Evolutionary conservation across 2,329 filamentous ascomycete genomes (phyloP), one percentile per base, ranked within the genome.

Genomic region (Fusarium circinatum): DNA sequence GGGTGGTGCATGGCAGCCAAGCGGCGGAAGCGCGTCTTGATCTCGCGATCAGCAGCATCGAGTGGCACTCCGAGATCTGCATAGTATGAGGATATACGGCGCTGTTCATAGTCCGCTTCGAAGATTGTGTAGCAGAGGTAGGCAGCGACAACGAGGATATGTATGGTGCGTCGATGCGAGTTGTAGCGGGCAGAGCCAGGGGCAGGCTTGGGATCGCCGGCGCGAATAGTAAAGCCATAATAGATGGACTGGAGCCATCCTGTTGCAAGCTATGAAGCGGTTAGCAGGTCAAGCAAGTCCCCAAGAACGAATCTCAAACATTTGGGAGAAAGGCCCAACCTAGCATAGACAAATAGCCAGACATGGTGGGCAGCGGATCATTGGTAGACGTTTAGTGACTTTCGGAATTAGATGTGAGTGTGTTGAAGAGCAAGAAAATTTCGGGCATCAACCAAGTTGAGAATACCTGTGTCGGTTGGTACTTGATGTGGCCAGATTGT

Each of bases 91-190:
- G 92, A 91, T 3, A 87, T 85, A 49, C 88, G 85, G 71, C 90
- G 92, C 34, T 98, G 87, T 72, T 94, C 91, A 85, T 93, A 91
- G 86, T 97, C 94, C 78, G 94, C 93, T 84, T 98, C 96, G 85
- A 95, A 96, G 78, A 98, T 90, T 52, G 95, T 98, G 86, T 98
- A 98, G 74, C 92, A 84, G 42, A 98, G 93, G 84, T 98, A 99
- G 69, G 89, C 84, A 55, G 92, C 86, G 57, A 98, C 92, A 78
- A 98, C 94, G 76, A 92, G 86, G 79, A 96, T 92, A 81, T 96
- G 91, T 80, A 98, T 96, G 77, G 91, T 89, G 65, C 93, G 93
- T 68, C 94, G 92, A 85, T 98, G 94, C 65, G 88, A 87, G 72
- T 88, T 86, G 81, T 90, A 94, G 74, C 91, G 91, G 5, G 90